Base-by-base conservation (phyloP, 257 asterid genomes). In the Nicotiana tabacum region DNA sequence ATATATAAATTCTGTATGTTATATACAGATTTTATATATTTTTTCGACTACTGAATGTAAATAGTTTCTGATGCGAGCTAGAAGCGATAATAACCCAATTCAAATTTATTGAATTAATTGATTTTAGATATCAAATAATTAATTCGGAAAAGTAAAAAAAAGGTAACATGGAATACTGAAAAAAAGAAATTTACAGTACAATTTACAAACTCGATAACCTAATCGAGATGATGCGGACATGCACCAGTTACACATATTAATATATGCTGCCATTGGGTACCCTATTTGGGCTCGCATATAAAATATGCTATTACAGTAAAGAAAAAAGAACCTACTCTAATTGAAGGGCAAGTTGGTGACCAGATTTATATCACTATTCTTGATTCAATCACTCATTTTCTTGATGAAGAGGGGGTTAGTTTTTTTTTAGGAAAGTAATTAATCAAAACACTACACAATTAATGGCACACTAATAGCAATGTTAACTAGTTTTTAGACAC, bases 161-260 rank as follows among this genome's bases (percentile, higher is more conserved):
- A 29, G 56, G 72, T 43, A 18, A 66, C 82, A 76, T 32, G 78
- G 83, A 35, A 37, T 12, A 37, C 37, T n/a, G 4, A 10, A 10
- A 10, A 21, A 24, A 74, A 48, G 15, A 56, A 68, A 68, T 82
- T 68, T 74, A 81, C 15, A 12, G 29, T 79, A 61, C 53, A 56
- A 74, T 48, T 74, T 74, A 74, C 80, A 74, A 11, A 8, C 30
- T 18, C 24, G 30, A 81, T 81, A 81, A 78, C 82, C 85, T 85
- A 90, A 64, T 84, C 81, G 87, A 84, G 86, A 87, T 85, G 87
- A 87, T 83, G 83, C 33, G 88, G 88, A 83, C 87, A 82, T 70
- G 74, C 86, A 83, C 56, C 82, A 3, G 16, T 82, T 83, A 72
- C 70, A 78, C 77, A 33, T 46, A 83, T 64, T 84, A 60, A 83